These are phyloP conservation scores for Acacia crassicarpa DNA, from an alignment of 306 rosid species.

Conservation along the genomic window DNA sequence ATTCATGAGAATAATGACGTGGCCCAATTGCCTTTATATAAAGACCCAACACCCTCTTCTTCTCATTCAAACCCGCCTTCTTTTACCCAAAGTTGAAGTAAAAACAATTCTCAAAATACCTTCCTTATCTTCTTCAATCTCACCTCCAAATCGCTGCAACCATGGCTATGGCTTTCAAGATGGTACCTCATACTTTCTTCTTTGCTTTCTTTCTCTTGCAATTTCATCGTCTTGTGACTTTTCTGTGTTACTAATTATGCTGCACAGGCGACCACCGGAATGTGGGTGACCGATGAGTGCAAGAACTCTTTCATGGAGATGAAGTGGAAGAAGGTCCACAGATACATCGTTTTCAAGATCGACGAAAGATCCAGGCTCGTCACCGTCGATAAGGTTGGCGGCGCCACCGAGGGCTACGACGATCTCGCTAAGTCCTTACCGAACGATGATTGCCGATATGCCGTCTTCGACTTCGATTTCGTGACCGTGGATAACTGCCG, in stretches of 20 bases:
- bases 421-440: constrained; percentile 93
- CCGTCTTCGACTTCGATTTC: constrained; percentile 94
- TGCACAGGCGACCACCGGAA: constrained; percentile 89
- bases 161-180: constrained; percentile 99
- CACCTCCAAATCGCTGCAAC: constrained; percentile 35
- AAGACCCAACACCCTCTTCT: not conserved
- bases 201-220: not conserved
- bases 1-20: not conserved
- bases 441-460: constrained; percentile 86
- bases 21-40: not conserved
- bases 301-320: constrained; percentile 96
- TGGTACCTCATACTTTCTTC: constrained; percentile 45
- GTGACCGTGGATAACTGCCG: constrained; percentile 97
- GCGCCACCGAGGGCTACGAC: constrained; percentile 77
- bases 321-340: constrained; percentile 97
- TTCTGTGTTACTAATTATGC: not conserved
- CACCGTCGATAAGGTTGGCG: constrained; percentile 93
- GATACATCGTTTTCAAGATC: constrained; percentile 95
- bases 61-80: constrained; percentile 20
- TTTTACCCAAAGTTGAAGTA: not conserved
- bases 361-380: constrained; percentile 84
- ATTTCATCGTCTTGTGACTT: not conserved
- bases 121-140: constrained; percentile 1
- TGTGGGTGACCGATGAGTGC: constrained; percentile 99
- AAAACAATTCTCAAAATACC: not conserved